Base-by-base conservation (phyloP, 495 filamentous ascomycete genomes). In the Penicillium desertorum region DNA sequence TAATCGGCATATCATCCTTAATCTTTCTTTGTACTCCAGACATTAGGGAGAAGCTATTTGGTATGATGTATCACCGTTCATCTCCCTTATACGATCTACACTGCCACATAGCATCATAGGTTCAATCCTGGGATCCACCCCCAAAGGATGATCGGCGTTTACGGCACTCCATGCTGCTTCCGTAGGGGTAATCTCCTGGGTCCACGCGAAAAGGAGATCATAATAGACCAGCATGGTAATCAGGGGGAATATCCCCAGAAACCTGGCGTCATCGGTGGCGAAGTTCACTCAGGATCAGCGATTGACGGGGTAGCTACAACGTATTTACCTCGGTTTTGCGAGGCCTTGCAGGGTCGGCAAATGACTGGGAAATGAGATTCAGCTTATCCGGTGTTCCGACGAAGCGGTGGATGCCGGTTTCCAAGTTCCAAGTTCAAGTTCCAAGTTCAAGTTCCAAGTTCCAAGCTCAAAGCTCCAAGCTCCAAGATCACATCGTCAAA, bases 151-250 rank as follows among this genome's bases (percentile, higher is more conserved):
- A 67, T 67, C 64, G 58, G 53, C 62, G 17, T 27, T 43, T 43
- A 34, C 11, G 34, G 44, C 52, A 34, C 57, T 62, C 51, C 55
- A 36, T 41, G n/a, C 34, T 43, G 49, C 10, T 37, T 37, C 16
- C 36, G 36, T 45, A 56, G 59, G 54, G 50, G 45, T 54, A 61
- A 61, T 43, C 43, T 63, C 55, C 46, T 34, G 41, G 42, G 47
- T 43, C 50, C 48, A 46, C 46, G 51, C 27, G n/a, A 41, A 41
- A 57, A 2, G 63, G 43, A 54, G 60, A 68, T 68, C 65, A 23
- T 19, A 68, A 60, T 65, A 56, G 57, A 62, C 61, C 59, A 37
- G 45, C 58, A 41, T 25, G 50, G 45, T 46, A 44, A 62, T 45
- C 56, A 51, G 45, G 54, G 54, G 50, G 47, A 56, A 61, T 23